Evolutionary conservation across 257 asterid genomes (phyloP).

Genomic region (Rubia yunnanensis): DNA sequence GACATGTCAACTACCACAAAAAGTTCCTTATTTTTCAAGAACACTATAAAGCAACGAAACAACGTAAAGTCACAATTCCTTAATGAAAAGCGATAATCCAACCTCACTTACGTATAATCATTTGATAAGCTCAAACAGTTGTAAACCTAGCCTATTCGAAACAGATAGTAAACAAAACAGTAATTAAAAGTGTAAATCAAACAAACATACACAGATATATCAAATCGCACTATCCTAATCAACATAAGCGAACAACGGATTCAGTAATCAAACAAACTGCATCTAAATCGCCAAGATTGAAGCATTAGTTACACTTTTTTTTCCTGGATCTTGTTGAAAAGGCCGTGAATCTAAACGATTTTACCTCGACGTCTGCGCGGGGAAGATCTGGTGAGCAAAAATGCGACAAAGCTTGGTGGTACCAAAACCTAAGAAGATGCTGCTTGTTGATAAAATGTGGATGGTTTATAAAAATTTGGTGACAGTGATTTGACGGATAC

Average conservation of each 20-base stretch:
- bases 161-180: not conserved
- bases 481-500: not conserved
- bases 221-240: not conserved
- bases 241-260: not conserved
- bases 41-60: no score
- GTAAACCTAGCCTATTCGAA: no score
- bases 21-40: no score
- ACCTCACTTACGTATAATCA: no score
- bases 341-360: conserved; percentile 3
- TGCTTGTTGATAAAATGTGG: not conserved
- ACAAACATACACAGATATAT: not conserved
- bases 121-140: no score
- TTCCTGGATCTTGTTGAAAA: not conserved
- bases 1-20: conserved; percentile 7
- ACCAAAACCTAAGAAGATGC: not conserved
- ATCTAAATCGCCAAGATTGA: not conserved
- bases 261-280: not conserved
- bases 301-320: not conserved
- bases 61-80: no score
- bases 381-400: not conserved
- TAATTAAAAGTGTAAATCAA: not conserved
- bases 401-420: not conserved
- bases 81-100: no score
- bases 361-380: conserved; percentile 14
- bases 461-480: not conserved